These are phyloP conservation scores for Nitzschia sp. DNA, from an alignment of 108 stramenopile genomes.

Conservation along the genomic window DNA sequence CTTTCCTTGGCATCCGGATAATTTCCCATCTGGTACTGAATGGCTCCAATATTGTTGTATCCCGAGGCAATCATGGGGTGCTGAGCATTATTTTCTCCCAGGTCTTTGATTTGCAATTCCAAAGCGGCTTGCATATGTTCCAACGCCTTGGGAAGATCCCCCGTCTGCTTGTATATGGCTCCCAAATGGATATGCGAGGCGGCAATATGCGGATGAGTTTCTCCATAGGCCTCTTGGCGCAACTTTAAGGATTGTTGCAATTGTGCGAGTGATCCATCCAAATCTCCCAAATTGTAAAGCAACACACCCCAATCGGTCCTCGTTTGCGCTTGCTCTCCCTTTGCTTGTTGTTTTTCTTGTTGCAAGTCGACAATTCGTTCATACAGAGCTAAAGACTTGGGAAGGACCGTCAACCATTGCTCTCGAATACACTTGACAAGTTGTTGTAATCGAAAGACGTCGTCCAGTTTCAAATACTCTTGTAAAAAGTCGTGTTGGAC, in stretches of 20 bases:
- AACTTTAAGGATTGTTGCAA: slow-evolving; percentile 18
- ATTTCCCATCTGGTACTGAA: slow-evolving; percentile 22
- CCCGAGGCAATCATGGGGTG: slow-evolving; percentile 30
- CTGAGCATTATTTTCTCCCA: slow-evolving; percentile 10
- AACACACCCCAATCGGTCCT: slow-evolving; percentile 22
- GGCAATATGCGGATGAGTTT: slow-evolving; percentile 20
- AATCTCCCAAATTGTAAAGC: slow-evolving; percentile 27
- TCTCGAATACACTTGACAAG: slow-evolving; percentile 7
- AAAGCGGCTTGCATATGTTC: slow-evolving; percentile 17
- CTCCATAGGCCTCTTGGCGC: slow-evolving; percentile 19
- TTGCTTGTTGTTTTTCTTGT: background rate
- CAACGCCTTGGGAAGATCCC: slow-evolving; percentile 17
- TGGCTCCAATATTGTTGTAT: slow-evolving; percentile 34
- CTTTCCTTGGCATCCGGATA: slow-evolving; percentile 19
- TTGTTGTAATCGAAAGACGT: slow-evolving; percentile 20
- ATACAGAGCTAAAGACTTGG: background rate
- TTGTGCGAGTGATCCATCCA: slow-evolving; percentile 14
- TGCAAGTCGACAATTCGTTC: slow-evolving; percentile 21
- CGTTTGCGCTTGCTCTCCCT: slow-evolving; percentile 18
- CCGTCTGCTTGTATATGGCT: slow-evolving; percentile 15
- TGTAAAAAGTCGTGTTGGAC: slow-evolving; percentile 10
- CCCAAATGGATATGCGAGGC: slow-evolving; percentile 35
- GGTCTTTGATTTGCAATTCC: slow-evolving; percentile 14
- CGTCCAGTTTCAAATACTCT: slow-evolving; percentile 11
- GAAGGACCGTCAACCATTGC: background rate